Percentiles rank a stretch among this genome's conserved stretches.
phyloP scores from a whole-genome alignment of 768 basidiomycete species.

The Trametes meyenii region DNA sequence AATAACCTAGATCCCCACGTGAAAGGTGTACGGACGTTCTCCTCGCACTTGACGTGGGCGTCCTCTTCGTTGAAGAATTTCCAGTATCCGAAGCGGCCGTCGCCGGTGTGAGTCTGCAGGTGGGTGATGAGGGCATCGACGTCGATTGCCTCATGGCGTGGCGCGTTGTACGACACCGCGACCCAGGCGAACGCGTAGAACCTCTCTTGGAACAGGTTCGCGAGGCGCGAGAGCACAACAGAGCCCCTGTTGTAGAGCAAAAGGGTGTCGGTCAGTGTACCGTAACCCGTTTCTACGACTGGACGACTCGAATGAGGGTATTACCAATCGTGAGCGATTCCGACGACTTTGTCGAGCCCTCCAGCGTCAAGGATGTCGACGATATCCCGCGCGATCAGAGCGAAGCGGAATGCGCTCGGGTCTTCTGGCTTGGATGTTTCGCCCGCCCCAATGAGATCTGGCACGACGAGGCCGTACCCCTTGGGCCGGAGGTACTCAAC shows the following conservation, averaged over 20 bases:
- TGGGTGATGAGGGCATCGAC: slow-evolving; percentile 29
- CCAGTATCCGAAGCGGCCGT: slow-evolving; percentile 44
- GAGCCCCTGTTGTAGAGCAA: neutral
- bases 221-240: neutral
- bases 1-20: neutral
- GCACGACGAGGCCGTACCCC: slow-evolving; percentile 33
- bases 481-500: slow-evolving; percentile 40
- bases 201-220: slow-evolving; percentile 37
- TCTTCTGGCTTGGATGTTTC: slow-evolving; percentile 46
- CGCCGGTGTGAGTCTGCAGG: slow-evolving; percentile 20
- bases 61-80: slow-evolving; percentile 21
- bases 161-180: slow-evolving; percentile 37
- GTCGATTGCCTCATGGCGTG: slow-evolving; percentile 30
- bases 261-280: too few relatives aligned
- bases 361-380: slow-evolving; percentile 39
- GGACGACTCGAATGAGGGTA: too few relatives aligned
- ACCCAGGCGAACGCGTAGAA: slow-evolving; percentile 46
- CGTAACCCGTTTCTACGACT: too few relatives aligned
- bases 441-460: slow-evolving; percentile 35
- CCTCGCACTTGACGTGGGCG: neutral
- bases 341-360: slow-evolving; percentile 33
- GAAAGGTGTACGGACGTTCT: slow-evolving; percentile 2
- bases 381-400: slow-evolving; percentile 34
- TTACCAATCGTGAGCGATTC: slow-evolving; percentile 40
- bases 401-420: slow-evolving; percentile 29